A percentile compares a stretch with the other conserved stretches of the same genome.
Evolutionary conservation across 352 stramenopile genomes (phyloP).

Genomic region (Thalassiosira pacifica): DNA sequence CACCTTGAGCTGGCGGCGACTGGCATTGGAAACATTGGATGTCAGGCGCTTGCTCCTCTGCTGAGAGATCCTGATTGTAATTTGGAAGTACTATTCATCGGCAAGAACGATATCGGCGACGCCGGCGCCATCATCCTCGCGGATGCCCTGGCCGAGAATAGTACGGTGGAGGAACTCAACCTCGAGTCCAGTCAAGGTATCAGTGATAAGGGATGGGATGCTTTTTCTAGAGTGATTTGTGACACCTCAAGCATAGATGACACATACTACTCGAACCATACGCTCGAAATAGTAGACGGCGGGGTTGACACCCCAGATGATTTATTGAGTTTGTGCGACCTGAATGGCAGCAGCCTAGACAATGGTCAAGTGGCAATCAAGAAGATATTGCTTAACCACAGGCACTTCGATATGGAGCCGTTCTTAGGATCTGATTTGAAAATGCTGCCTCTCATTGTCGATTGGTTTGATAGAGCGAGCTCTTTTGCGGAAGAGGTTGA

Average conservation of each 20-base stretch:
- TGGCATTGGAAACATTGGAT: no score
- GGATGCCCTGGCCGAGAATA: not conserved
- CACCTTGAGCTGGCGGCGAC: no score
- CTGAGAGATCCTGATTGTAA: no score
- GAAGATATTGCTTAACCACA: not conserved
- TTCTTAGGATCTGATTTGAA: conserved; percentile 8
- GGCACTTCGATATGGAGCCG: not conserved
- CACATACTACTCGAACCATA: not conserved
- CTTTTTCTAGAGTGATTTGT: not conserved
- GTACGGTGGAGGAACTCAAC: not conserved
- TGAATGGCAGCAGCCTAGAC: not conserved
- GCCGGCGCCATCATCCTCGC: not conserved
- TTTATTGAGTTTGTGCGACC: not conserved
- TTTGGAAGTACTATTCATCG: no score
- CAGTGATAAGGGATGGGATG: not conserved
- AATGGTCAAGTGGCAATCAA: not conserved
- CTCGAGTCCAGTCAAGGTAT: not conserved
- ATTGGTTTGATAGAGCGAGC: conserved; percentile 4
- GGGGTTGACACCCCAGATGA: no score
- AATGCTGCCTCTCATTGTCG: not conserved
- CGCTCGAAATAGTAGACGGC: not conserved
- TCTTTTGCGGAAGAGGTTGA: not conserved
- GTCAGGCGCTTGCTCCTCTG: no score
- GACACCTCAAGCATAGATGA: not conserved
- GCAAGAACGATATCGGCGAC: not conserved